Percentiles rank a stretch among this genome's conserved stretches.
phyloP scores from a whole-genome alignment of 306 rosid genomes.

The Potentilla sterilis region DNA sequence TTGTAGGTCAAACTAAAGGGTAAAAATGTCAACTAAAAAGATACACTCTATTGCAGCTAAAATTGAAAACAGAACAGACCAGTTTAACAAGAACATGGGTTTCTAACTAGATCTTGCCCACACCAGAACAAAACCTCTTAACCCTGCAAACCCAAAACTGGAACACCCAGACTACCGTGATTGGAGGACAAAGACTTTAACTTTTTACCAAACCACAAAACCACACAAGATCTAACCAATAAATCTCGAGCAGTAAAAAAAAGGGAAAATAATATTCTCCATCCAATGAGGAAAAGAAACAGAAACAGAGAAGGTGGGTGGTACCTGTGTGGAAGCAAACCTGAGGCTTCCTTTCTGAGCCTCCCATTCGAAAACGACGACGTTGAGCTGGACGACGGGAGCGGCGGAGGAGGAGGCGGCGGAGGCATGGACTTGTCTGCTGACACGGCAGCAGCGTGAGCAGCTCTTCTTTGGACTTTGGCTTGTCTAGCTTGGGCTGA shows the following conservation, averaged over 20 bases:
- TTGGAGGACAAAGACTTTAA: not conserved
- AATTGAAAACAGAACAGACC: not conserved
- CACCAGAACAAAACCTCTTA: not conserved
- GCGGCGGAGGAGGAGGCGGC: constrained; percentile 44
- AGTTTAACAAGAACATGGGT: not conserved
- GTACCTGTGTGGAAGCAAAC: constrained; percentile 45
- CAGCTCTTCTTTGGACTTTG: constrained; percentile 35
- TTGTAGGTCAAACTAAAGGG: constrained; percentile 22
- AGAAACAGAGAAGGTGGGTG: not conserved
- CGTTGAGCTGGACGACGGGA: constrained; percentile 25
- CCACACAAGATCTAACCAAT: not conserved
- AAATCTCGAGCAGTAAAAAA: not conserved
- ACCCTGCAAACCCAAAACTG: constrained; percentile 5
- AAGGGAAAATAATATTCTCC: not conserved
- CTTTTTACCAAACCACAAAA: not conserved
- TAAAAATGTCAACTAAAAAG: constrained; percentile 17
- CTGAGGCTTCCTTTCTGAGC: constrained; percentile 42
- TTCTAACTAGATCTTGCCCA: constrained; percentile 1
- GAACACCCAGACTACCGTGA: not conserved
- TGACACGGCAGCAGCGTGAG: not conserved
- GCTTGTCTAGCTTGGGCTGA: constrained; percentile 35
- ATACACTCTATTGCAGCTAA: not conserved
- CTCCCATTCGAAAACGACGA: constrained; percentile 35
- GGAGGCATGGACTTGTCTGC: constrained; percentile 35
- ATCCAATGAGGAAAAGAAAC: not conserved